Percentiles rank a stretch among this genome's conserved stretches.
Conservation (phyloP, 2,329 filamentous ascomycete species). For the Penicillium frequentans region DNA sequence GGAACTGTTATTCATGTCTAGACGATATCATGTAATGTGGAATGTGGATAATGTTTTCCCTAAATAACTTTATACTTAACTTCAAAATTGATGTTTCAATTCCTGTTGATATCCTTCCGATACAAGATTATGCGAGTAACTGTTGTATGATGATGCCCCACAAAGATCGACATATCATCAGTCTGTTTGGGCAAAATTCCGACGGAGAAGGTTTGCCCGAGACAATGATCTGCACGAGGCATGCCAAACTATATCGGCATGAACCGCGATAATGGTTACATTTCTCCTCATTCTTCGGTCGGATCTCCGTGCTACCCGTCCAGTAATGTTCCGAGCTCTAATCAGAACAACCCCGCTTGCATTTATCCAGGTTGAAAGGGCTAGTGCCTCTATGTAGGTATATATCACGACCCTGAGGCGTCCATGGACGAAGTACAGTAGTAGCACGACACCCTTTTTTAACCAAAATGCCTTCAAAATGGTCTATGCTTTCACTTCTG, state of each 20-base stretch:
- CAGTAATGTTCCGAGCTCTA: too few species aligned
- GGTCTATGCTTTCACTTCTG: not conserved
- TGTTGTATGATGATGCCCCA: not conserved
- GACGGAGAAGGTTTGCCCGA: not conserved
- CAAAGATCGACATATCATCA: not conserved
- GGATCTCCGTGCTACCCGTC: not conserved
- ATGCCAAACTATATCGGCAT: not conserved
- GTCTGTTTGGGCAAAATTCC: slow-evolving; percentile 7
- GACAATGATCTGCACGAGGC: not conserved
- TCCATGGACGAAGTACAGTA: not conserved
- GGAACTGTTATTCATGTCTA: slow-evolving; percentile 14
- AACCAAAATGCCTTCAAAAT: not conserved
- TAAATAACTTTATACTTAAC: not conserved
- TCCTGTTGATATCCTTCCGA: not conserved
- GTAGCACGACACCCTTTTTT: not conserved
- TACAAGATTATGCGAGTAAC: too few species aligned
- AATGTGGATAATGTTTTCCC: not conserved
- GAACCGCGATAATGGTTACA: slow-evolving; percentile 10
- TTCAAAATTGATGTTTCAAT: not conserved
- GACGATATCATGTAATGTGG: not conserved
- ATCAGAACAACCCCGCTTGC: not conserved
- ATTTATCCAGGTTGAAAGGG: not conserved
- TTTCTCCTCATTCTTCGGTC: slow-evolving; percentile 11
- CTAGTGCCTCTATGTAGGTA: not conserved
- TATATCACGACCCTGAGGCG: not conserved